Percentiles rank a stretch among this genome's conserved stretches.
These are phyloP conservation scores for Dendrocalamus latiflorus DNA, from an alignment of 202 grass and related monocot species.

Conservation along the genomic window DNA sequence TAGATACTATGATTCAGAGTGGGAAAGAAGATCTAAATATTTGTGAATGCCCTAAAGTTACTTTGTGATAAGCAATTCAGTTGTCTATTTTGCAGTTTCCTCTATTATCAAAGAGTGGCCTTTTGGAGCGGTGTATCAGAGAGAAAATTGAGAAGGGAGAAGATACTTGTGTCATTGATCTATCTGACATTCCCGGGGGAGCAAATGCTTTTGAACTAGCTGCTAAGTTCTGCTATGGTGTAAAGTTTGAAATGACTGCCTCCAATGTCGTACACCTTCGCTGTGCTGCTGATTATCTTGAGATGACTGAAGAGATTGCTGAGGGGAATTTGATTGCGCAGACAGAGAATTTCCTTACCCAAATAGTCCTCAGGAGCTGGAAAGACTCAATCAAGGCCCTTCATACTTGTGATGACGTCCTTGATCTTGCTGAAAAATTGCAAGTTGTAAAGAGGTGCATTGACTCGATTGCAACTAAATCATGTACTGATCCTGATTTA, in stretches of 20 bases:
- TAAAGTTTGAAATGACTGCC: slow-evolving; percentile 81
- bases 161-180: slow-evolving; percentile 37
- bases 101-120: slow-evolving; percentile 80
- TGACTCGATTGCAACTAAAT: slow-evolving; percentile 67
- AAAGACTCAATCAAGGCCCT: slow-evolving; percentile 79
- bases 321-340: slow-evolving; percentile 75
- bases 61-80: background rate
- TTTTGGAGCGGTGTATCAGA: slow-evolving; percentile 60
- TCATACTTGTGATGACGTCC: slow-evolving; percentile 61
- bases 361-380: slow-evolving; percentile 73
- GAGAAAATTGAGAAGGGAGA: slow-evolving; percentile 61
- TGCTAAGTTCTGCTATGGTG: slow-evolving; percentile 85
- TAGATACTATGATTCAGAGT: background rate
- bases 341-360: slow-evolving; percentile 65
- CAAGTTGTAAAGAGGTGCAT: slow-evolving; percentile 66
- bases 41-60: background rate
- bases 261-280: slow-evolving; percentile 74
- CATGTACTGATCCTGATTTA: slow-evolving; percentile 53
- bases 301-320: slow-evolving; percentile 78
- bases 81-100: slow-evolving; percentile 60
- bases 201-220: slow-evolving; percentile 67
- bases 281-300: slow-evolving; percentile 66
- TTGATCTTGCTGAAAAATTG: slow-evolving; percentile 73
- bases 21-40: background rate
- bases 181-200: slow-evolving; percentile 63